These are phyloP conservation scores for Catenaria anguillulae DNA, from an alignment of 371 early-diverging fungal species.

Conservation along the genomic window DNA sequence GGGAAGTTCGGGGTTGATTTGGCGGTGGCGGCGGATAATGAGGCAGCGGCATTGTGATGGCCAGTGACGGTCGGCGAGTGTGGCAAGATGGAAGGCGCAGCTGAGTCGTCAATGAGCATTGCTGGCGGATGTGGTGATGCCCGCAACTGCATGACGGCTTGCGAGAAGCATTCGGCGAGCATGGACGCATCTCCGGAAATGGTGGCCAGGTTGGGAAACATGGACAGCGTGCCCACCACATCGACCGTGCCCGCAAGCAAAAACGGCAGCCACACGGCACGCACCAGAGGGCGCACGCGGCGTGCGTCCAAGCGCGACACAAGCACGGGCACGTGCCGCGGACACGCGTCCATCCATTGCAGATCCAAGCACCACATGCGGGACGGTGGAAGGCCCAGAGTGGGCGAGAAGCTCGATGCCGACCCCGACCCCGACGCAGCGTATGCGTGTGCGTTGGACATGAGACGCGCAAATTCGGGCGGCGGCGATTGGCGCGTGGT, in stretches of 20 bases:
- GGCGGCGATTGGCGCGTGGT: not conserved
- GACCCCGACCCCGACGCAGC: not conserved
- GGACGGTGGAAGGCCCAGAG: not conserved
- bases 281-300: not conserved
- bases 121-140: not conserved
- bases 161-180: not conserved
- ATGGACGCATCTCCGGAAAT: not conserved
- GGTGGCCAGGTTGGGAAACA: not conserved
- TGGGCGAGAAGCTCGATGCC: not conserved
- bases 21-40: not conserved
- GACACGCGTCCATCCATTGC: not conserved
- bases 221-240: not conserved
- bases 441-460: too few relatives aligned
- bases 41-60: too few relatives aligned
- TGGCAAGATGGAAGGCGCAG: too few relatives aligned
- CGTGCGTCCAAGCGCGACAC: not conserved
- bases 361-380: not conserved
- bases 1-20: not conserved
- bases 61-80: too few relatives aligned
- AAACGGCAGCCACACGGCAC: not conserved
- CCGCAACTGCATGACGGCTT: too few relatives aligned
- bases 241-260: not conserved
- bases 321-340: not conserved
- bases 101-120: too few relatives aligned
- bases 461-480: not conserved